Evolutionary conservation across 192 early-diverging fungal genomes (phyloP).

Genomic region (Coemansia furcata): DNA sequence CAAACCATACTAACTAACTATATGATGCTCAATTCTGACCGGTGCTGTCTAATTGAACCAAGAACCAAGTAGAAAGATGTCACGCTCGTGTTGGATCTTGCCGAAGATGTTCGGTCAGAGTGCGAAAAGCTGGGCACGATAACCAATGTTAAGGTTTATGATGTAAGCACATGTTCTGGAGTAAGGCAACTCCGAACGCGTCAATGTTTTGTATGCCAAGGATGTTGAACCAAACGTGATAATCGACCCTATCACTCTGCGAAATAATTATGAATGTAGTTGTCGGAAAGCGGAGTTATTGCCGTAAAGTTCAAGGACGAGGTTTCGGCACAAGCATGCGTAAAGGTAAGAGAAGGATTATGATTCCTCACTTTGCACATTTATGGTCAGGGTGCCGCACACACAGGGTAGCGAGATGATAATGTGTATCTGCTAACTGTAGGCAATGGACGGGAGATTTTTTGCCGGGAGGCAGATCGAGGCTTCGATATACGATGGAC

Average conservation of each 20-base stretch:
- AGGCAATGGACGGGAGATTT: constrained; percentile 88
- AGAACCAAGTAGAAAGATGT: constrained; percentile 65
- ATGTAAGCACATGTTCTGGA: constrained; percentile 58
- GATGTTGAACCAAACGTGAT: background rate
- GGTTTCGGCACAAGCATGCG: constrained; percentile 74
- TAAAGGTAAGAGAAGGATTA: constrained; percentile 59
- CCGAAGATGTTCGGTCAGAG: constrained; percentile 90
- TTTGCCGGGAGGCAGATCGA: constrained; percentile 82
- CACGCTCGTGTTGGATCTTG: constrained; percentile 82
- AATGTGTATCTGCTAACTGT: background rate
- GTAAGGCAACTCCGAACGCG: background rate
- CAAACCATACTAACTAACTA: background rate
- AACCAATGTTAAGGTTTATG: constrained; percentile 91
- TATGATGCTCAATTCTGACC: background rate
- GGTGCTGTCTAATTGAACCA: background rate
- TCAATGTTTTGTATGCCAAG: background rate
- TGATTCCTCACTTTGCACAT: background rate
- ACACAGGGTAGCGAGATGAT: background rate
- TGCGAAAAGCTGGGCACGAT: constrained; percentile 93
- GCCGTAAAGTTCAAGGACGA: constrained; percentile 85
- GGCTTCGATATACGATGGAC: constrained; percentile 80
- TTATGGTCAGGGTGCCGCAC: background rate
- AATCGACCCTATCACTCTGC: background rate
- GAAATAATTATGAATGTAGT: constrained; percentile 38
- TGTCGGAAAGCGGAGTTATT: constrained; percentile 77